phyloP scores from a whole-genome alignment of 2,329 filamentous ascomycete species.

The Pseudopithomyces maydicus region DNA sequence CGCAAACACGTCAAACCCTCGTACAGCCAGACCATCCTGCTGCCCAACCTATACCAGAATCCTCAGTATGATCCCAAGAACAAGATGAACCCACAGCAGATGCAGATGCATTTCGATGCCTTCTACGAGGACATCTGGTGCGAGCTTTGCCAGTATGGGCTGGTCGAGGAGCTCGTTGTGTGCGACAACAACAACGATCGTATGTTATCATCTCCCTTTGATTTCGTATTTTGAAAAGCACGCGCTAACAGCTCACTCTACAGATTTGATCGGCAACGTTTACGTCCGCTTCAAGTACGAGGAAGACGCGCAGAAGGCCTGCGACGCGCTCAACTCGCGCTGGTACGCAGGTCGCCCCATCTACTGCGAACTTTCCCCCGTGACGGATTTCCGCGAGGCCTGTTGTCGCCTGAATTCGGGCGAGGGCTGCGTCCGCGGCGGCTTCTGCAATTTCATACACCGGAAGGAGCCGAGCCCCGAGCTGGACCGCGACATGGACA shows the following conservation, averaged over 20 bases:
- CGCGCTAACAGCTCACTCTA: conserved; percentile 13
- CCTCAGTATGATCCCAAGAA: conserved; percentile 95
- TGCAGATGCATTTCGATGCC: conserved; percentile 99
- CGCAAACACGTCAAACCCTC: conserved; percentile 99
- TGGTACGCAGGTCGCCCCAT: conserved; percentile 98
- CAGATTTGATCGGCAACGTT: conserved; percentile 96
- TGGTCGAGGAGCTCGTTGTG: conserved; percentile 96
- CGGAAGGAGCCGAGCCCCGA: conserved; percentile 91
- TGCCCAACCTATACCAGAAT: conserved; percentile 99
- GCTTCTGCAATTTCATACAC: conserved; percentile 99
- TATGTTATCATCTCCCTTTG: conserved; percentile 47
- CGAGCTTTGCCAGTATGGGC: conserved; percentile 97
- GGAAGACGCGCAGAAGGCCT: conserved; percentile 90
- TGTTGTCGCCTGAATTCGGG: conserved; percentile 94
- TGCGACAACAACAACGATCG: conserved; percentile 99
- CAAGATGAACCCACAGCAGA: conserved; percentile 94
- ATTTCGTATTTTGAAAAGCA: neutral
- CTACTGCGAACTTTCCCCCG: conserved; percentile 95
- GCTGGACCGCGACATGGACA: conserved; percentile 82
- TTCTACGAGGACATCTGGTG: conserved; percentile 99
- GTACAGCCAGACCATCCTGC: conserved; percentile 95
- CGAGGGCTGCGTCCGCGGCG: conserved; percentile 92
- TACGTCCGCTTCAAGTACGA: conserved; percentile 99
- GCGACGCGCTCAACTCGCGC: conserved; percentile 89
- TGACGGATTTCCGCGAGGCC: conserved; percentile 97